These are phyloP conservation scores for Aspergillus incahuasiensis DNA, from an alignment of 495 filamentous ascomycete species.

Conservation along the genomic window DNA sequence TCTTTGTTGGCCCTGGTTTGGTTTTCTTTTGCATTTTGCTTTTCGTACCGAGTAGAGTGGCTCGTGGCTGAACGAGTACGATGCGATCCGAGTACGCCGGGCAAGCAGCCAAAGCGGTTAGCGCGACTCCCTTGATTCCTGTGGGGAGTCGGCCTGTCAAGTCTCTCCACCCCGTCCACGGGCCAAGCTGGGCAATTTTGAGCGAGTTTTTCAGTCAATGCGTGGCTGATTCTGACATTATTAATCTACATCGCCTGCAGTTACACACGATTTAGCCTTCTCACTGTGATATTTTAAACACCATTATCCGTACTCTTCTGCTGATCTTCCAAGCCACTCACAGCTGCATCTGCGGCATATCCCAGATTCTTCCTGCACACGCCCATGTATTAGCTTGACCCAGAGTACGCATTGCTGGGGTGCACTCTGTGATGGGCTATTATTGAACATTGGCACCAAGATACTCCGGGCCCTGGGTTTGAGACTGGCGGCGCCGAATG, in stretches of 20 bases:
- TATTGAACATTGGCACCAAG: neutral
- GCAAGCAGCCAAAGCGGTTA: neutral
- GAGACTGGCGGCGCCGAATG: conserved; percentile 3
- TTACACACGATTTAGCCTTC: conserved; percentile 18
- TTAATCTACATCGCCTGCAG: neutral
- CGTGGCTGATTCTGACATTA: conserved; percentile 13
- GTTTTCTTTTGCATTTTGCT: conserved; percentile 11
- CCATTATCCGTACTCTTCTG: conserved; percentile 2
- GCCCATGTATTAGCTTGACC: neutral
- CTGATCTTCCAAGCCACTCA: conserved; percentile 8
- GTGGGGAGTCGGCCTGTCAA: conserved; percentile 8
- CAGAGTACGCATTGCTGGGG: conserved; percentile 3
- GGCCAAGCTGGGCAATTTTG: conserved; percentile 8
- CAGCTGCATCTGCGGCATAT: conserved; percentile 8
- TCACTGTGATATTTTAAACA: conserved; percentile 14
- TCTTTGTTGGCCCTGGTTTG: neutral
- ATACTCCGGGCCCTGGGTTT: conserved; percentile 3
- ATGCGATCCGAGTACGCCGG: conserved; percentile 1
- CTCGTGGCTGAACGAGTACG: conserved; percentile 8
- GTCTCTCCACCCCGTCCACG: neutral
- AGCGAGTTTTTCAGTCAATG: conserved; percentile 10
- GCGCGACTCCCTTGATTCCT: conserved; percentile 7
- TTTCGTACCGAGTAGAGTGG: neutral
- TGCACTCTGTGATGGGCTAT: neutral
- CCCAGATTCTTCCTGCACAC: neutral